phyloP scores from a whole-genome alignment of 495 filamentous ascomycete species.

The Alectoria sarmentosa region DNA sequence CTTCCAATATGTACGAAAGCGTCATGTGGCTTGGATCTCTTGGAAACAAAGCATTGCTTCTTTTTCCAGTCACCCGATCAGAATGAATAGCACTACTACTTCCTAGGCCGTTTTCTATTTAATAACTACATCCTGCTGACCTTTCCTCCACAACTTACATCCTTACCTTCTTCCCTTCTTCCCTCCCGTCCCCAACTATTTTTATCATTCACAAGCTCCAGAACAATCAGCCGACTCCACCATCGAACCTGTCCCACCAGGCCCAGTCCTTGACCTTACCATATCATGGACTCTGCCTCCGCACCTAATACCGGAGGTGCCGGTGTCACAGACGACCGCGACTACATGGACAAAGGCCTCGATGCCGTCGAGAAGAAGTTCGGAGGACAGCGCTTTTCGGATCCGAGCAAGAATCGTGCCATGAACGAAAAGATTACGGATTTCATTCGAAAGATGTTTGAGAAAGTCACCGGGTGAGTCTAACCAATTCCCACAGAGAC shows the following conservation, averaged over 20 bases:
- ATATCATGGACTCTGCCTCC: conserved; percentile 8
- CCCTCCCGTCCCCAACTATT: neutral
- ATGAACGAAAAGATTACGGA: conserved; percentile 27
- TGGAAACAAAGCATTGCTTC: neutral
- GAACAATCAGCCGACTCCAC: too few relatives aligned
- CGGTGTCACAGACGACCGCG: conserved; percentile 12
- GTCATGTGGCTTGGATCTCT: neutral
- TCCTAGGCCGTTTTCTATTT: too few relatives aligned
- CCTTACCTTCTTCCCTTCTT: neutral
- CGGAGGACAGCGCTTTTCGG: conserved; percentile 13
- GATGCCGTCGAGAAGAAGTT: conserved; percentile 15
- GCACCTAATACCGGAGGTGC: conserved; percentile 1
- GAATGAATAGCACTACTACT: neutral
- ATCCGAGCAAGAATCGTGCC: conserved; percentile 19
- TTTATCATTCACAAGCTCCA: neutral
- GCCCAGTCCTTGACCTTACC: neutral
- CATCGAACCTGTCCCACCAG: neutral
- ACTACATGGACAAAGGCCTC: conserved; percentile 23
- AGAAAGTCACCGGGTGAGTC: conserved; percentile 23
- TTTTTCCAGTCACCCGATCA: neutral
- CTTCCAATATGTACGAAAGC: neutral
- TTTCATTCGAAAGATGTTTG: conserved; percentile 21
- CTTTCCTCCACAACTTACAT: neutral
- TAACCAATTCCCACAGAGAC: neutral
- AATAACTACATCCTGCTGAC: neutral